Evolutionary conservation across 2,329 filamentous ascomycete species (phyloP), one percentile per base, ranked within the genome.

Genomic region (Aureobasidium sp.): DNA sequence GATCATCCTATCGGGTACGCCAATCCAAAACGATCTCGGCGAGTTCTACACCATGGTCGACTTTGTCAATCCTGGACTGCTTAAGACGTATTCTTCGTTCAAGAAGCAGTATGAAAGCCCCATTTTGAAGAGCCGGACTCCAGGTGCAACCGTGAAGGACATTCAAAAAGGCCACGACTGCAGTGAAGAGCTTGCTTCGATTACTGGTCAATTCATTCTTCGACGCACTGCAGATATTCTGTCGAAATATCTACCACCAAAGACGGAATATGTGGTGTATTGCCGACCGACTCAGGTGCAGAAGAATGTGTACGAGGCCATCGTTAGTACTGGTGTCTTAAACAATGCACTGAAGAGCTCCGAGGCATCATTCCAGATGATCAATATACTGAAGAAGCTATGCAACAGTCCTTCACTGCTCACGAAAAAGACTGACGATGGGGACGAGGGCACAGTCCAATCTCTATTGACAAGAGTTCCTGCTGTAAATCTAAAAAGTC

Each of bases 341-440:
- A 76, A 79, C 45, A 75, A 72, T 27, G 79, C 80, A 7, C 69
- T 86, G 45, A 80, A 82, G 12, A 83, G 76, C 57, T 72, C 78
- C 1, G 81, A 86, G 45, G 76, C 77, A 41, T 79, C 81, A 2
- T 71, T 88, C 2, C 81, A 85, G 60, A 77, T 88, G 12, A 87
- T 88, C 62, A 87, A 80, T 14, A 75, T 87, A 16, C 70, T 88
- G 16, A 88, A 88, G 69, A 88, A 88, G 64, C 74, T 86, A 16
- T 88, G 85, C 72, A 88, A 88, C 64, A 84, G 82, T 58, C 84
- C 84, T 1, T 79, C 76, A 0, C 68, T 87, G 8, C 71, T 88
- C 37, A 68, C 74, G 2, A 78, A 77, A 54, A 71, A 69, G 17
- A 35, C 50, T 5, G 17, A 37, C 2, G 35, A 57, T 12, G 71